Base-by-base conservation (phyloP, 345 rosid genomes). In the Boechera retrofracta region DNA sequence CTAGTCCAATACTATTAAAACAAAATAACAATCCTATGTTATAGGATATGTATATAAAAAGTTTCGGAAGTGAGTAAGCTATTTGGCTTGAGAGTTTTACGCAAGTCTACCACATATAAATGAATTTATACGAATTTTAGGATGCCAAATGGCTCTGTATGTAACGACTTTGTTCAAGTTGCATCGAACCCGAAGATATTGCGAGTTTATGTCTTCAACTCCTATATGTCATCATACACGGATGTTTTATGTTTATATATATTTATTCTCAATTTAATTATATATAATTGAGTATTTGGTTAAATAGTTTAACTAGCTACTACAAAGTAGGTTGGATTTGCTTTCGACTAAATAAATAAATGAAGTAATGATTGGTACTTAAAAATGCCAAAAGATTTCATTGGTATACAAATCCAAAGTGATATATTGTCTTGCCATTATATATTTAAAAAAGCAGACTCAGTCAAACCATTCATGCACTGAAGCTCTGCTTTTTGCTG, bases 311-410 rank as follows among this genome's bases (percentile, higher is more conserved):
- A 33, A 33, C 24, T 33, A 33, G 36, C 6, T 33, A 33, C 0
- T 33, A 33, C 36, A 31, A 31, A 33, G 21, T 35, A 65, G 15
- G 12, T 65, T 5, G 65, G 65, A 44, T 65, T 56, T 65, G 21
- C 38, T 56, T 65, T 65, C 49, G 71, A 54, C 55, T 31, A 64
- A 7, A 54, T 2, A 38, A 41, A 8, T 68, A 15, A n/a, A 49
- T 10, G 38, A 73, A 54, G n/a, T 33, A 41, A 64, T 64, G 55
- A 18, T 73, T 73, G 56, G 64, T 54, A 48, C 3, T 6, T 61
- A 16, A 61, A 62, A 5, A 51, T 28, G 12, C 69, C 42, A 72
- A 62, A 26, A 44, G 29, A 72, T 72, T 15, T 60, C 51, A 10
- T 72, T 60, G 39, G 57, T 61, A 49, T n/a, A 49, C 51, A 26